Base-by-base conservation (phyloP, 768 basidiomycete genomes). In the Lactarius sp. region DNA sequence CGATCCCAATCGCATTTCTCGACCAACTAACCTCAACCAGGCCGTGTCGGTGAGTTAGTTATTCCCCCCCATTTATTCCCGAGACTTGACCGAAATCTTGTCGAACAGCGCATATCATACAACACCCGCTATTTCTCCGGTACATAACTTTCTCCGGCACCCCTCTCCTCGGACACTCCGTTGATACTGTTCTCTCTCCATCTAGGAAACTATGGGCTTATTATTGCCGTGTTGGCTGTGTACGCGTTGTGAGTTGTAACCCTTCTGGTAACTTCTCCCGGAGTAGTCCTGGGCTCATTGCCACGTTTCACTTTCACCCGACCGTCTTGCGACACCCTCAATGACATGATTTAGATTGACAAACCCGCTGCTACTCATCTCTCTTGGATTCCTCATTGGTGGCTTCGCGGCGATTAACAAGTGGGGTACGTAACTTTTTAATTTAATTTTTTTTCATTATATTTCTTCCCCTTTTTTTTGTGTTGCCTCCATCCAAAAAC, bases 111-210 rank as follows among this genome's bases (percentile, higher is more conserved):
- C 63, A 91, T 95, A 82, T 91, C 92, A 27, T 94, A 96, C 79
- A 96, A 96, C 78, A 94, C 93, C 46, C 86, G 90, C 54, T 92
- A 91, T 73, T 92, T 91, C 76, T 92, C 90, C 61, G 87, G 86
- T 87, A 65, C 60, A 72, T 64, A 18, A 0, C 31, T 16, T 13
- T 16, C 20, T 8, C 6, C n/a, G 3, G 6, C 10, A 14, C 5
- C 7, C 27, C n/a, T n/a, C 8, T 33, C 50, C 6, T 20, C 27
- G 31, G 27, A 36, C 16, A 5, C 16, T 36, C 22, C 22, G 37
- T 44, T 59, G 18, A 52, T 7, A 49, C 22, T 22, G 3, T 13
- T 34, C 52, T 44, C 9, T 62, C 59, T 4, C 16, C 41, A 73
- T 67, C 66, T 76, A 83, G 92, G 92, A 59, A 98, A 98, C 76